Percentiles rank a stretch among this genome's conserved stretches.
phyloP scores from a whole-genome alignment of 1,139 yeast genomes.

The Saccharomyces pastorianus region DNA sequence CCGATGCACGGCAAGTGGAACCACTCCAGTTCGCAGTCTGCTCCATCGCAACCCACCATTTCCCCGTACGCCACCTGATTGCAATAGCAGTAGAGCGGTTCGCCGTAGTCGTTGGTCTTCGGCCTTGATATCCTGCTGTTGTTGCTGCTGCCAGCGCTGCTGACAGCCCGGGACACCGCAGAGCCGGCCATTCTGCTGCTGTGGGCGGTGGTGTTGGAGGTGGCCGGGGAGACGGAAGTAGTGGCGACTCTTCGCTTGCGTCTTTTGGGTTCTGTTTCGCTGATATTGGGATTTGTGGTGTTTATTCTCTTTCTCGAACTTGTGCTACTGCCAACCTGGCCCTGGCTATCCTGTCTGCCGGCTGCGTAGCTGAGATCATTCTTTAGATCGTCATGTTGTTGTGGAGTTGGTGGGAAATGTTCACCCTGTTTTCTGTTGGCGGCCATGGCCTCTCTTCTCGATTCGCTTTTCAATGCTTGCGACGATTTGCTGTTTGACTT shows the following conservation, averaged over 20 bases:
- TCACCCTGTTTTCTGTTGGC: constrained; percentile 55
- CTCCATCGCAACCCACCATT: constrained; percentile 98
- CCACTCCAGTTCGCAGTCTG: constrained; percentile 90
- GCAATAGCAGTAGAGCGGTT: constrained; percentile 91
- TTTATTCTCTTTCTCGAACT: constrained; percentile 9
- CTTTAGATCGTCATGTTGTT: constrained; percentile 5
- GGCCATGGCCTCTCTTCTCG: constrained; percentile 85
- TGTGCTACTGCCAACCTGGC: constrained; percentile 12
- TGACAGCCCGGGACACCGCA: constrained; percentile 7
- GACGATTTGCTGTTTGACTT: constrained; percentile 41
- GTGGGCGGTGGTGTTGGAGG: constrained; percentile 8
- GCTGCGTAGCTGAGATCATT: constrained; percentile 11
- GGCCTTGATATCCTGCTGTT: constrained; percentile 10
- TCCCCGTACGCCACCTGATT: constrained; percentile 96
- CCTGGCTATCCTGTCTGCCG: constrained; percentile 6
- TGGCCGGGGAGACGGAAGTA: constrained; percentile 9
- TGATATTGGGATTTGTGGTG: constrained; percentile 10
- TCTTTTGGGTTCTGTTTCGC: constrained; percentile 10
- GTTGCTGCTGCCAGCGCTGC: constrained; percentile 5
- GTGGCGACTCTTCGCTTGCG: constrained; percentile 9
- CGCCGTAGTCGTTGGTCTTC: constrained; percentile 30
- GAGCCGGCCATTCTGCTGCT: constrained; percentile 6
- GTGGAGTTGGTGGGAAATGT: constrained; percentile 8
- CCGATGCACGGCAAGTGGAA: constrained; percentile 96
- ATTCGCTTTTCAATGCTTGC: constrained; percentile 68